A percentile compares a stretch with the other conserved stretches of the same genome.
Evolutionary conservation across 306 rosid genomes (phyloP).

Genomic region (Medicago truncatula): MtrunA17r5.0-ANR NC_053046.1:5325501-5326000

Average conservation of each 20-base stretch:
- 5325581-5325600: not conserved
- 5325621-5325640: not conserved
- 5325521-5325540: not conserved
- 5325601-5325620: not conserved
- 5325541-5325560: not conserved
- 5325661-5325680: not conserved
- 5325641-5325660: not conserved
- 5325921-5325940: not conserved
- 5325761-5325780: not conserved
- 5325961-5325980: not conserved
- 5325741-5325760: not conserved
- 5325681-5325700: slow-evolving; percentile 1
- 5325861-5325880: too few species aligned
- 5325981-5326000: slow-evolving; percentile 1
- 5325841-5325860: too few species aligned
- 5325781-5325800: too few species aligned
- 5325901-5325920: not conserved
- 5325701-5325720: not conserved
- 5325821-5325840: too few species aligned
- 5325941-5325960: not conserved
- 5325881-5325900: slow-evolving; percentile 2
- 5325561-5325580: not conserved
- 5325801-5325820: too few species aligned
- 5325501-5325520: not conserved
- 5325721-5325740: not conserved